phyloP scores from a whole-genome alignment of 2,329 filamentous ascomycete species.

The Aspergillus sergii region DNA sequence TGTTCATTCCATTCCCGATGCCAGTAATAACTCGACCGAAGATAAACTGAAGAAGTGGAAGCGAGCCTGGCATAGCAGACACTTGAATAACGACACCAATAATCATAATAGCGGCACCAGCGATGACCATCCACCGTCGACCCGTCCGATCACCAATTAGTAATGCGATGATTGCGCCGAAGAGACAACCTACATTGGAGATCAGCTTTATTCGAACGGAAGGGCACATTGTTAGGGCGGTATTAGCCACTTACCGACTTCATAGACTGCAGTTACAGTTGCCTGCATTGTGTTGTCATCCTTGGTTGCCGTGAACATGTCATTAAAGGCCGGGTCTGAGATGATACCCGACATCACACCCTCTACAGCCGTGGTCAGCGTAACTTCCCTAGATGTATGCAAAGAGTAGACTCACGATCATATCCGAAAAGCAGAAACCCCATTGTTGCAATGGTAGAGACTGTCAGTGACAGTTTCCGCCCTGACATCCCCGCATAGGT shows the following conservation, averaged over 20 bases:
- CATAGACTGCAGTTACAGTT: conserved; percentile 16
- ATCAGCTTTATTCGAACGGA: neutral
- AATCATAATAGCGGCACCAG: conserved; percentile 21
- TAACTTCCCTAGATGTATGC: neutral
- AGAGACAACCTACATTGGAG: conserved; percentile 9
- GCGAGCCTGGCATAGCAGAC: conserved; percentile 15
- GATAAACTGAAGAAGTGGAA: conserved; percentile 23
- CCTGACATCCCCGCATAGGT: conserved; percentile 63
- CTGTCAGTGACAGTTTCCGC: conserved; percentile 56
- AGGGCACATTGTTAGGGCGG: neutral
- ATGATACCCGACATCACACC: conserved; percentile 18
- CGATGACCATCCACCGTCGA: conserved; percentile 19
- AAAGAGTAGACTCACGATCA: conserved; percentile 45
- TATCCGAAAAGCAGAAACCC: conserved; percentile 64
- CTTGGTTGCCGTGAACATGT: conserved; percentile 15
- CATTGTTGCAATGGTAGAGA: conserved; percentile 65
- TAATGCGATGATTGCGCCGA: conserved; percentile 19
- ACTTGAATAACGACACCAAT: conserved; percentile 21
- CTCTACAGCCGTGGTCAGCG: conserved; percentile 3
- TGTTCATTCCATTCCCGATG: conserved; percentile 24
- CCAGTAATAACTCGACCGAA: conserved; percentile 24
- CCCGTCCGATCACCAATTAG: conserved; percentile 19
- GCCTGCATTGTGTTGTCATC: conserved; percentile 15
- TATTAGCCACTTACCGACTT: conserved; percentile 8
- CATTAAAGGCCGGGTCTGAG: conserved; percentile 15